Base-by-base conservation (phyloP, 345 rosid species). In the Euphorbia lathyris region DNA sequence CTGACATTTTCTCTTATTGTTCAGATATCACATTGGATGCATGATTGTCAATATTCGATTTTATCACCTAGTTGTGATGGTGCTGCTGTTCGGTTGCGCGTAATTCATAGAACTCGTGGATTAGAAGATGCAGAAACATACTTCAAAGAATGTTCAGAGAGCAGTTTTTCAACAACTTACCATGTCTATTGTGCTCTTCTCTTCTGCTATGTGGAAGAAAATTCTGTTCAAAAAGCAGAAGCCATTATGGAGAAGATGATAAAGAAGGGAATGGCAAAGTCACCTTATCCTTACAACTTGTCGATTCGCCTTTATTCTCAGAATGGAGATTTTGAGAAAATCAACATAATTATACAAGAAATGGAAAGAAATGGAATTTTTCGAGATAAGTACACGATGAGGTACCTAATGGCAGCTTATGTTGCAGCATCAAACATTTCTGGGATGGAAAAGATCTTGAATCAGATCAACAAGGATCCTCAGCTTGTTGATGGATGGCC, bases 11-110 rank as follows among this genome's bases (percentile, higher is more conserved):
- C 50, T 45, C 50, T 34, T 34, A 34, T 48, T 58, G 7, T 70
- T 40, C 78, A 74, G 74, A 64, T 74, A 34, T 79, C 82, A 23
- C 38, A 74, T 17, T 79, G 82, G 79, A 72, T 75, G 78, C 25
- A 68, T 25, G 68, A 65, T 58, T 43, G 68, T n/a, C 42, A n/a
- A 2, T 67, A 27, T 48, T 27, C 68, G 4, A 0, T 20, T 22
- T 43, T 48, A 9, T 66, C 77, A 4, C 43, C 74, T 0, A 17
- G 20, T 51, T 5, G 11, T 9, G 9, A 5, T 9, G 75, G 72
- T 27, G 34, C 61, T 45, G 79, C 83, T 23, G 17, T 56, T 30
- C 69, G 72, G 69, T 43, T 80, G 57, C 58, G 58, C 22, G 60
- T 80, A 47, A 66, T 80, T 38, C 38, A 66, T 14, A 72, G 69